Conservation (phyloP, 495 filamentous ascomycete species). For the Aspergillus wentii region DNA sequence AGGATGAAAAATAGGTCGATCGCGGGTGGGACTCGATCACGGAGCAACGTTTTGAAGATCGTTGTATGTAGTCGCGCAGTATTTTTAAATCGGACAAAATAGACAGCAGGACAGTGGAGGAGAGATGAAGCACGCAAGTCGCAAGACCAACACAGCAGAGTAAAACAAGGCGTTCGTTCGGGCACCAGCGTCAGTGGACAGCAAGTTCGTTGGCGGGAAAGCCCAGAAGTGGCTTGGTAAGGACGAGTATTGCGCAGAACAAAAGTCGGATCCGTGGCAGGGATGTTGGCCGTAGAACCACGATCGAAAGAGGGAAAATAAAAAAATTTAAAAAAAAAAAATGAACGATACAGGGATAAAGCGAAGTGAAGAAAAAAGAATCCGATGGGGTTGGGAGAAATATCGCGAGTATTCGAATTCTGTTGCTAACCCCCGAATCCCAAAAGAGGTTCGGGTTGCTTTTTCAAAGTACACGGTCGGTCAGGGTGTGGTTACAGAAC, state of each 20-base stretch:
- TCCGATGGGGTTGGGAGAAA: no score
- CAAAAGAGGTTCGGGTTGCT: no score
- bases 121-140: conserved; percentile 15
- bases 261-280: conserved; percentile 34
- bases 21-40: neutral
- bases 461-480: no score
- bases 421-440: no score
- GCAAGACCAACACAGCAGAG: conserved; percentile 23
- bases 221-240: conserved; percentile 27
- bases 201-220: conserved; percentile 25
- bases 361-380: conserved; percentile 1
- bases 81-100: no score
- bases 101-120: no score
- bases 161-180: conserved; percentile 35
- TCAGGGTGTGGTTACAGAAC: no score
- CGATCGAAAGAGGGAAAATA: conserved; percentile 3
- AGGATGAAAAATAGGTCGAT: conserved; percentile 2
- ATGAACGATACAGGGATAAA: neutral
- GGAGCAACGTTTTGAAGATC: no score
- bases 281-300: conserved; percentile 23
- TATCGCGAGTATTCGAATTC: no score
- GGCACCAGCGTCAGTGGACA: conserved; percentile 33
- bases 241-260: conserved; percentile 22
- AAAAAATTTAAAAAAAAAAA: neutral
- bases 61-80: no score